These are phyloP conservation scores for Ampelocalamus luodianensis DNA, from an alignment of 176 grass and related monocot species.

Conservation along the genomic window DNA sequence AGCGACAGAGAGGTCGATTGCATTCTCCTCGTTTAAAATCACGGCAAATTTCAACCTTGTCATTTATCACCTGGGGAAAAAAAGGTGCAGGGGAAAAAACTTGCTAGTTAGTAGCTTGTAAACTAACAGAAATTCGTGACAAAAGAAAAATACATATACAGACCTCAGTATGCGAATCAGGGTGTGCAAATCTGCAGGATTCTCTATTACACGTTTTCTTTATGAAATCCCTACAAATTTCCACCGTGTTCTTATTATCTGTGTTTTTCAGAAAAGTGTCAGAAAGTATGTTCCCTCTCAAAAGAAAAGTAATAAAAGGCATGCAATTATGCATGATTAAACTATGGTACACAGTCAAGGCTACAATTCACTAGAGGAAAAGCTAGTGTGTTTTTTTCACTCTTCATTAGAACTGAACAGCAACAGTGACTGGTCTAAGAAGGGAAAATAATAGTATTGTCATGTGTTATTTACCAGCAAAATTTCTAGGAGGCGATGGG, in stretches of 20 bases:
- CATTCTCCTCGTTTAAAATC: slow-evolving; percentile 73
- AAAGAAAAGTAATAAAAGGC: slow-evolving; percentile 26
- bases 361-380: slow-evolving; percentile 19
- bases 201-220: slow-evolving; percentile 72
- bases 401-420: slow-evolving; percentile 20
- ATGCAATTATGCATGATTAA: background rate
- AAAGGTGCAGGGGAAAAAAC: background rate
- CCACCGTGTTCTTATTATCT: slow-evolving; percentile 44
- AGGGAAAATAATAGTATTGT: background rate
- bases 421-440: background rate
- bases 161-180: slow-evolving; percentile 53
- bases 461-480: slow-evolving; percentile 48
- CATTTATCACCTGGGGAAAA: slow-evolving; percentile 44
- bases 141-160: slow-evolving; percentile 2
- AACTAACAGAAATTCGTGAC: background rate
- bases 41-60: slow-evolving; percentile 70
- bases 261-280: slow-evolving; percentile 16
- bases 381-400: background rate
- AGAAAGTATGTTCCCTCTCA: background rate
- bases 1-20: slow-evolving; percentile 58
- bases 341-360: background rate
- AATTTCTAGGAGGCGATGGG: slow-evolving; percentile 43
- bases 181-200: slow-evolving; percentile 66
- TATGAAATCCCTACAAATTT: slow-evolving; percentile 74
- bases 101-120: slow-evolving; percentile 27